phyloP scores from a whole-genome alignment of 495 filamentous ascomycete genomes.

The Daldinia grandis region DNA sequence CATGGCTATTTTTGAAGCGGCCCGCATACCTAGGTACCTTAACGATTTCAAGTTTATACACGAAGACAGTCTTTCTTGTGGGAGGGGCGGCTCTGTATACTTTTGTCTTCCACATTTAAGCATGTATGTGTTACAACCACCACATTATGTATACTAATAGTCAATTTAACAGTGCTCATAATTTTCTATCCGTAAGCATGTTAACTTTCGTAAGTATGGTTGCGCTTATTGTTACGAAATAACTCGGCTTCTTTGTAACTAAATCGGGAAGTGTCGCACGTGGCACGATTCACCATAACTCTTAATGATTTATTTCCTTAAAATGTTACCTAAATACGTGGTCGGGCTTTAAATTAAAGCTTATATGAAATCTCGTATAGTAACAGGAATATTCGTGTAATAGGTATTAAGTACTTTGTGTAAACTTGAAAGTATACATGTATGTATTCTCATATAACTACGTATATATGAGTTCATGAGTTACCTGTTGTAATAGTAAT shows the following conservation, averaged over 20 bases:
- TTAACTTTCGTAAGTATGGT: neutral
- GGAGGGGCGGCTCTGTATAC: neutral
- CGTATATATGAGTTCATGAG: neutral
- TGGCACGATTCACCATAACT: conserved; percentile 26
- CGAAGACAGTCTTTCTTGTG: neutral
- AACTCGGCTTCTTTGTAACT: conserved; percentile 10
- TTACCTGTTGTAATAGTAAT: neutral
- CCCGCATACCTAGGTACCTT: neutral
- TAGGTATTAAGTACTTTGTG: neutral
- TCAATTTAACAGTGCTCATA: neutral
- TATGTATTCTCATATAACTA: neutral
- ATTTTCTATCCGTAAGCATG: neutral
- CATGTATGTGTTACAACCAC: neutral
- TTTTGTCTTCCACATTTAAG: neutral
- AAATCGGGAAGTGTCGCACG: conserved; percentile 30
- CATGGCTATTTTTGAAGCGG: neutral
- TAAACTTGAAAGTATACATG: neutral
- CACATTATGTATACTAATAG: neutral
- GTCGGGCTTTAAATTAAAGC: conserved; percentile 21
- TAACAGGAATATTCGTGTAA: neutral
- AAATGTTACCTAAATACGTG: conserved; percentile 8
- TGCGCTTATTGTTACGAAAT: neutral
- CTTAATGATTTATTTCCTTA: neutral
- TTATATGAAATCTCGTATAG: neutral
- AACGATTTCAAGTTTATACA: neutral